A percentile compares a stretch with the other conserved stretches of the same genome.
These are phyloP conservation scores for Malassezia equina DNA, from an alignment of 1,284 basidiomycete genomes.

Conservation along the genomic window DNA sequence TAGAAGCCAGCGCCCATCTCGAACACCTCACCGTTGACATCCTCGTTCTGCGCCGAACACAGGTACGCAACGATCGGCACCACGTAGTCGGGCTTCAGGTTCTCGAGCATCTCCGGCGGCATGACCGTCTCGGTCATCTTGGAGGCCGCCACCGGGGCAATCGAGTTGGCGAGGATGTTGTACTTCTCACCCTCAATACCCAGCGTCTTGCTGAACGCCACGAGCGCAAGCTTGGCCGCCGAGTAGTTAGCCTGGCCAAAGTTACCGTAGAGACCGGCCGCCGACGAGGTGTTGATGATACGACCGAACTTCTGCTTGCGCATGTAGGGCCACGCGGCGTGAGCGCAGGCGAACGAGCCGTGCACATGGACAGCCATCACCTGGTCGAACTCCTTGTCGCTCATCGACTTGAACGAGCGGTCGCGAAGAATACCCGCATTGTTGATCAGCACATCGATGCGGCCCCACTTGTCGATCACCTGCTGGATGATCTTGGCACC, in stretches of 20 bases:
- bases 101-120: slow-evolving; percentile 90
- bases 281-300: slow-evolving; percentile 47
- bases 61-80: slow-evolving; percentile 61
- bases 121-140: slow-evolving; percentile 89
- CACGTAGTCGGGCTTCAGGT: slow-evolving; percentile 85
- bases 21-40: slow-evolving; percentile 76
- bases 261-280: slow-evolving; percentile 60
- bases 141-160: slow-evolving; percentile 88
- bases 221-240: slow-evolving; percentile 51
- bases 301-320: slow-evolving; percentile 62
- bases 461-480: slow-evolving; percentile 75
- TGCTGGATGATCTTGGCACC: slow-evolving; percentile 77
- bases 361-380: slow-evolving; percentile 82
- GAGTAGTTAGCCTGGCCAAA: slow-evolving; percentile 84
- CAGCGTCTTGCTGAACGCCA: slow-evolving; percentile 73
- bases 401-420: slow-evolving; percentile 50
- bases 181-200: slow-evolving; percentile 78
- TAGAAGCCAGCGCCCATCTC: slow-evolving; percentile 90
- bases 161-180: slow-evolving; percentile 73
- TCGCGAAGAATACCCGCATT: slow-evolving; percentile 89
- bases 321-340: slow-evolving; percentile 93
- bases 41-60: slow-evolving; percentile 39
- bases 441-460: slow-evolving; percentile 62
- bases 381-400: slow-evolving; percentile 50
- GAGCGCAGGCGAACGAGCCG: slow-evolving; percentile 86